phyloP scores from a whole-genome alignment of 129 eudicot species.

The Chrysanthemum lavandulifolium region DNA sequence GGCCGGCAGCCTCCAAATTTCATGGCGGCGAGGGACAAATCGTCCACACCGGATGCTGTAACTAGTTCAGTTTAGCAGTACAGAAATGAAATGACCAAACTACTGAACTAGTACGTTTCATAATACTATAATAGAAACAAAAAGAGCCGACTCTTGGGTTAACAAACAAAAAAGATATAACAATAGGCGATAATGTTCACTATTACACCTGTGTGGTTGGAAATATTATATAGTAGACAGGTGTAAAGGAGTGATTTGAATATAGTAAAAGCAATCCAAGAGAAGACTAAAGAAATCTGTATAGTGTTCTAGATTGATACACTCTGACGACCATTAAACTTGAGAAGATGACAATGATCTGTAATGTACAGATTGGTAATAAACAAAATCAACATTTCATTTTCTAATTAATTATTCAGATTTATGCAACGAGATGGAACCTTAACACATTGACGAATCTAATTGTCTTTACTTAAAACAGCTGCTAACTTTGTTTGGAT shows the following conservation, averaged over 20 bases:
- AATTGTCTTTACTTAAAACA: conserved; percentile 41
- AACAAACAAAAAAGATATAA: not conserved
- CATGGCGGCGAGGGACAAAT: too few relatives aligned
- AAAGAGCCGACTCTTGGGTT: not conserved
- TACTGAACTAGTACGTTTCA: not conserved
- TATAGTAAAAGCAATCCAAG: not conserved
- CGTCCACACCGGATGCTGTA: too few relatives aligned
- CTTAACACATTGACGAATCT: not conserved
- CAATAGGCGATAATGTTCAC: too few relatives aligned
- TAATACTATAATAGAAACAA: not conserved
- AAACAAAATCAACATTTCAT: not conserved
- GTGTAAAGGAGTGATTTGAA: not conserved
- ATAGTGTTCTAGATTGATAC: not conserved
- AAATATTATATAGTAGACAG: not conserved
- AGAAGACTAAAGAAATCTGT: not conserved
- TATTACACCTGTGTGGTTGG: not conserved
- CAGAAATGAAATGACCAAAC: too few relatives aligned
- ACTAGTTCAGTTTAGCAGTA: too few relatives aligned
- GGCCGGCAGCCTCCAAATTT: too few relatives aligned
- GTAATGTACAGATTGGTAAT: conserved; percentile 17
- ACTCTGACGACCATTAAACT: conserved; percentile 6
- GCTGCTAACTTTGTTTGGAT: conserved; percentile 76
- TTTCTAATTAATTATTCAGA: conserved; percentile 1
- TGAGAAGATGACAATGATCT: conserved; percentile 2
- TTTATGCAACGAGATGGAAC: conserved; percentile 9